Evolutionary conservation across 2,329 filamentous ascomycete species (phyloP).

Genomic region (Pseudogymnoascus sp.): DNA sequence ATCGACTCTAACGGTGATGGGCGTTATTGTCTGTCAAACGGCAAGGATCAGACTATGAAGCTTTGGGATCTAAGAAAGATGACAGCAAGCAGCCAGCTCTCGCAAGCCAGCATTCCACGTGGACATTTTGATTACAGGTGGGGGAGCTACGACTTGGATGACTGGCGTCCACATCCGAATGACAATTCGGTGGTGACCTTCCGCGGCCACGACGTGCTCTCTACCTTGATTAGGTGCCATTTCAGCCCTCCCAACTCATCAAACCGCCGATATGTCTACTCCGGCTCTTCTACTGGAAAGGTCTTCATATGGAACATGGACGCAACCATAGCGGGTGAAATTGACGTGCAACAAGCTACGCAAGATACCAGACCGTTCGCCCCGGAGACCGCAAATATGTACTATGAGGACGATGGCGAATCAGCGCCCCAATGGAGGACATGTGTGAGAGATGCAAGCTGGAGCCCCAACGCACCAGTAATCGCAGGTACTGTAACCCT

Average conservation of each 20-base stretch:
- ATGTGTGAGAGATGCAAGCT: slow-evolving; percentile 62
- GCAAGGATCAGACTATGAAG: slow-evolving; percentile 95
- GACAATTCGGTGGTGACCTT: slow-evolving; percentile 94
- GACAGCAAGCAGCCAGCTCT: slow-evolving; percentile 38
- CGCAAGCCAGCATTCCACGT: background rate
- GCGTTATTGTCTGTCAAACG: slow-evolving; percentile 83
- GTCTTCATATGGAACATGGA: slow-evolving; percentile 93
- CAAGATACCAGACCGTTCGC: slow-evolving; percentile 50
- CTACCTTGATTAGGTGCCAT: slow-evolving; percentile 88
- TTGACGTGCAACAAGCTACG: slow-evolving; percentile 71
- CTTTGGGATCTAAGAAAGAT: slow-evolving; percentile 91
- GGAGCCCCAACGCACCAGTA: slow-evolving; percentile 62
- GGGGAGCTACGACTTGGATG: slow-evolving; percentile 53
- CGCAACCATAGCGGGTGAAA: slow-evolving; percentile 66
- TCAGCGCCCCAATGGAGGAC: slow-evolving; percentile 45
- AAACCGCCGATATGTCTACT: slow-evolving; percentile 87
- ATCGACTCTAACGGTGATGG: slow-evolving; percentile 64
- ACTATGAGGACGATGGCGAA: slow-evolving; percentile 18
- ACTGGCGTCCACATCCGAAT: slow-evolving; percentile 65
- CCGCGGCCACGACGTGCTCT: slow-evolving; percentile 78
- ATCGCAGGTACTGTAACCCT: slow-evolving; percentile 35
- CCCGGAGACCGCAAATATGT: slow-evolving; percentile 16
- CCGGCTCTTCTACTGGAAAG: slow-evolving; percentile 79
- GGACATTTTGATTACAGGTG: slow-evolving; percentile 69
- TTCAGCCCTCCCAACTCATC: slow-evolving; percentile 83